Conservation (phyloP, 257 asterid species). For the Salvia rosmarinus region DNA sequence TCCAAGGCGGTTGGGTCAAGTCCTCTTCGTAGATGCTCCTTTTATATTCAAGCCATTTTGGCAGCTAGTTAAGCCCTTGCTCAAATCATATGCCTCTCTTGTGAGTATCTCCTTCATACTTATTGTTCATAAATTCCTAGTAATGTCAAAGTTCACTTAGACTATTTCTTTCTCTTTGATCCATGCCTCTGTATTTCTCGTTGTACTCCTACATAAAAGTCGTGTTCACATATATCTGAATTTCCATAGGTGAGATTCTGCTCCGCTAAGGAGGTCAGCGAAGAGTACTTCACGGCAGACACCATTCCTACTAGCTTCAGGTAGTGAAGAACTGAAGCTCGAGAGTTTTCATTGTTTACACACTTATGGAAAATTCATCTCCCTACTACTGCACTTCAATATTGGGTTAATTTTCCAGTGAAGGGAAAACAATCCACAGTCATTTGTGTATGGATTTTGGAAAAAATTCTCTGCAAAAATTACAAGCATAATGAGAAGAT, state of each 20-base stretch:
- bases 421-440: too few relatives aligned
- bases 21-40: conserved; percentile 88
- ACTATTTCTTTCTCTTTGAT: too few relatives aligned
- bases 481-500: too few relatives aligned
- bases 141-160: not conserved
- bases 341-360: too few relatives aligned
- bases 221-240: not conserved
- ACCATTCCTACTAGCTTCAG: conserved; percentile 65
- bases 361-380: too few relatives aligned
- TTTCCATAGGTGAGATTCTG: conserved; percentile 74
- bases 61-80: conserved; percentile 79
- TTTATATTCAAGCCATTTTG: conserved; percentile 88
- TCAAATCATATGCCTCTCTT: conserved; percentile 84
- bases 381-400: too few relatives aligned
- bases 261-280: conserved; percentile 55
- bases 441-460: too few relatives aligned
- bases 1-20: conserved; percentile 79
- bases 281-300: conserved; percentile 60
- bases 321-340: not conserved
- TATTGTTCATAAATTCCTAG: not conserved
- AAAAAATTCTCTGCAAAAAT: too few relatives aligned
- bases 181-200: not conserved
- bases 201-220: not conserved
- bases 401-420: too few relatives aligned
- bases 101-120: conserved; percentile 47